phyloP scores from a whole-genome alignment of 129 eudicot genomes.

The Logfia minima region DNA sequence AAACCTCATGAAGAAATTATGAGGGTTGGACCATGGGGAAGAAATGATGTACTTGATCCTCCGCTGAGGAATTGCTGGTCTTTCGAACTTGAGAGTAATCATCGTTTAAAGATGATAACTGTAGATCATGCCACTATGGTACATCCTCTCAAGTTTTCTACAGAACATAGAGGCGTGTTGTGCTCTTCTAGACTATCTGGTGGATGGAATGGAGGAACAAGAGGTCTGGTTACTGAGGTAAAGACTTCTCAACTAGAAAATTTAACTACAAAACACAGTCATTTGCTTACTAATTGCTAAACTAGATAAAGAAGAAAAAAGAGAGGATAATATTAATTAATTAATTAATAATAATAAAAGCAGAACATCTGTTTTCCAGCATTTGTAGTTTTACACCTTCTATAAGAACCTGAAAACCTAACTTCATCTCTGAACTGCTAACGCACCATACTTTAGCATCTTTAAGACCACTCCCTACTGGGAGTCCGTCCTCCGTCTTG shows the following conservation, averaged over 20 bases:
- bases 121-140: not conserved
- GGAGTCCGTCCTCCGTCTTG: no score
- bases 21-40: constrained; percentile 10
- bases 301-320: not conserved
- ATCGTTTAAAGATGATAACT: not conserved
- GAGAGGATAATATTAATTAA: no score
- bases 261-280: no score
- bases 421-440: no score
- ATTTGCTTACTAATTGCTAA: not conserved
- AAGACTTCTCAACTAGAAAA: not conserved
- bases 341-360: not conserved
- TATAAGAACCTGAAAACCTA: not conserved
- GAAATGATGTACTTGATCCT: not conserved
- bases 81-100: not conserved
- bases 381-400: not conserved
- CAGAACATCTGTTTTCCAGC: not conserved
- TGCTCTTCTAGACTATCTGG: not conserved
- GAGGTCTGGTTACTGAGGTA: not conserved
- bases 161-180: not conserved
- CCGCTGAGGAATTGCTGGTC: not conserved
- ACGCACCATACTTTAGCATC: no score
- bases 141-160: not conserved
- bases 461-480: no score
- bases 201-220: not conserved
- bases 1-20: not conserved